Conservation (phyloP, 1,284 basidiomycete genomes). For the Rhizopogon hawkerae region DNA sequence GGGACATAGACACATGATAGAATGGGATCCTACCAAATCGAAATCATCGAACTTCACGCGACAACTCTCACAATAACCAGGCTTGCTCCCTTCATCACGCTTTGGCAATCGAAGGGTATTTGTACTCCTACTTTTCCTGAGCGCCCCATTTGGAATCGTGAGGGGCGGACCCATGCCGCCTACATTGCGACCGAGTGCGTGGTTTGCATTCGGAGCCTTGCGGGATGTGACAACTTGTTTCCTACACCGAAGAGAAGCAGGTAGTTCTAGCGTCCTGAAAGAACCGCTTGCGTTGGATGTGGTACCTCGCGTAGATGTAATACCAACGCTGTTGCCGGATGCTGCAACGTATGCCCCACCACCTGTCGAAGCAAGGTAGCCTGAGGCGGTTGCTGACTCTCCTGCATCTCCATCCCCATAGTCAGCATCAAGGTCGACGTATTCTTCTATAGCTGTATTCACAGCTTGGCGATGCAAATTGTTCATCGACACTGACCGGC, state of each 20-base stretch:
- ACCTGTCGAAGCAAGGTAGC: slow-evolving; percentile 51
- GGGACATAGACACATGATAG: background rate
- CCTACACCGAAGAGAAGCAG: slow-evolving; percentile 46
- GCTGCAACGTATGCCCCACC: slow-evolving; percentile 68
- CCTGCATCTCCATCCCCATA: slow-evolving; percentile 29
- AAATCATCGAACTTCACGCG: slow-evolving; percentile 88
- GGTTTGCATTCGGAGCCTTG: slow-evolving; percentile 26
- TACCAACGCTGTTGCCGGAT: slow-evolving; percentile 89
- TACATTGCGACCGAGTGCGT: slow-evolving; percentile 23
- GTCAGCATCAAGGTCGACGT: slow-evolving; percentile 44
- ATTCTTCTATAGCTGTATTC: slow-evolving; percentile 26
- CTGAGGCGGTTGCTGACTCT: slow-evolving; percentile 59
- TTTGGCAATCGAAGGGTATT: slow-evolving; percentile 66
- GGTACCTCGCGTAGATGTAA: slow-evolving; percentile 79
- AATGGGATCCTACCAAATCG: slow-evolving; percentile 49
- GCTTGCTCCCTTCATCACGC: slow-evolving; percentile 80
- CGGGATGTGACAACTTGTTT: slow-evolving; percentile 57
- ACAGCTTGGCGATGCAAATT: slow-evolving; percentile 54
- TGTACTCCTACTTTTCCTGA: slow-evolving; percentile 71
- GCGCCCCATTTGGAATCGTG: slow-evolving; percentile 41
- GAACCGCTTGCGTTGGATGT: slow-evolving; percentile 64
- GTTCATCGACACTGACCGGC: slow-evolving; percentile 71
- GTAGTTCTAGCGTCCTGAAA: slow-evolving; percentile 39
- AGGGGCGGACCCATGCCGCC: slow-evolving; percentile 60
- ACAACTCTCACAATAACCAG: slow-evolving; percentile 98